Percentiles rank a stretch among this genome's conserved stretches.
phyloP scores from a whole-genome alignment of 331 rosid species.

The Malus hybrid region DNA sequence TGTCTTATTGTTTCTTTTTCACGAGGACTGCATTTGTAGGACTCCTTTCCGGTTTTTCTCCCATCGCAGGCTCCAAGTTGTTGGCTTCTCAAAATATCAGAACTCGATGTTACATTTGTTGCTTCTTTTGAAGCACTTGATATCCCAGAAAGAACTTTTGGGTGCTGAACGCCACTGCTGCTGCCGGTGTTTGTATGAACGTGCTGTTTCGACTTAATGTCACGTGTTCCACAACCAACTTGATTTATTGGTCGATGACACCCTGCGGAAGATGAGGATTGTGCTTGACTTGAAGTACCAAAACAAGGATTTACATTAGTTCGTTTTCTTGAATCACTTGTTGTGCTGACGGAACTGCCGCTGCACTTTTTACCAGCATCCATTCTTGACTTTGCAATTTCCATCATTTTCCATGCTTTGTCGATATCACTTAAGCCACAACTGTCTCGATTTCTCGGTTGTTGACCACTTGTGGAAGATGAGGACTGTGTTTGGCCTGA shows the following conservation, averaged over 20 bases:
- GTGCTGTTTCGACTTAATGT: slow-evolving; percentile 28
- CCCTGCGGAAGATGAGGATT: slow-evolving; percentile 24
- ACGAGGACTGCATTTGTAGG: slow-evolving; percentile 6
- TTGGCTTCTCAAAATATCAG: slow-evolving; percentile 7
- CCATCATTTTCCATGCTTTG: slow-evolving; percentile 84
- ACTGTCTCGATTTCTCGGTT: background rate
- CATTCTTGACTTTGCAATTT: slow-evolving; percentile 37
- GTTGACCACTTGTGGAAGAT: slow-evolving; percentile 32
- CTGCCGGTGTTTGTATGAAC: slow-evolving; percentile 18
- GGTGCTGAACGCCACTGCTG: slow-evolving; percentile 15
- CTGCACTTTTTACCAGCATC: slow-evolving; percentile 14
- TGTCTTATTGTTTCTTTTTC: slow-evolving; percentile 9
- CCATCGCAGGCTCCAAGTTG: slow-evolving; percentile 12
- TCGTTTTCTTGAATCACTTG: background rate
- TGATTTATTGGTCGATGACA: slow-evolving; percentile 17
- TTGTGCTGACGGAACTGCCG: background rate
- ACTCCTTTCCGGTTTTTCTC: slow-evolving; percentile 13
- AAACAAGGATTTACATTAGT: background rate
- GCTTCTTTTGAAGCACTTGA: slow-evolving; percentile 20
- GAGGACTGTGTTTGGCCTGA: slow-evolving; percentile 19
- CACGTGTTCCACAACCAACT: slow-evolving; percentile 15
- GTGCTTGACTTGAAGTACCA: slow-evolving; percentile 19
- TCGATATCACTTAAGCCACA: slow-evolving; percentile 27
- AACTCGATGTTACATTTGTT: slow-evolving; percentile 2
- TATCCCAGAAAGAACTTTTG: slow-evolving; percentile 20